Base-by-base conservation (phyloP, 2,329 filamentous ascomycete species). In the Aspergillus persii region DNA sequence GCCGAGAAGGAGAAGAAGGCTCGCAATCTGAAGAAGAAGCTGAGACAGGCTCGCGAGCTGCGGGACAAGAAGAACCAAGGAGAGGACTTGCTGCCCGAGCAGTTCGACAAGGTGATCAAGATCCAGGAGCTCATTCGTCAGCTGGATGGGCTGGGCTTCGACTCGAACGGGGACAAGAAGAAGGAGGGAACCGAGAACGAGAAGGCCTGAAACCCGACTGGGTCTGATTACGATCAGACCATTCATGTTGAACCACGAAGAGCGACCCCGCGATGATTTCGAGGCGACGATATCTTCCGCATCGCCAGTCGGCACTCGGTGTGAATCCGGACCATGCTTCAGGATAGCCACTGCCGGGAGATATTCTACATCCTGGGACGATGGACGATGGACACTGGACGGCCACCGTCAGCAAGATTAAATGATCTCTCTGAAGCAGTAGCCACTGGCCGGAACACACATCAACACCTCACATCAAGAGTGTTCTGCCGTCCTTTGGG, bases 41-140 rank as follows among this genome's bases (percentile, higher is more conserved):
- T 99, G 61, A 90, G 94, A 69, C 95, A 99, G 75, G 94, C 95
- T 3, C 89, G 88, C 67, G 95, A 98, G 2, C 82, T 99, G 56
- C 89, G 92, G 73, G 89, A 88, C 69, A 97, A 96, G 83, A 96
- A 96, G 76, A 91, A 96, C 27, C 88, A 87, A 57, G 95, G 95
- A 23, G 89, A 91, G 72, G 83, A 86, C 4, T 78, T 99, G 61
- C 81, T 98, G 29, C 94, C 93, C 0, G 95, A 99, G 79, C 95
- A 99, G 79, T 89, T 98, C 64, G 92, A 94, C 68, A 99, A 99
- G 80, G 91, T 99, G 57, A 96, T 96, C 74, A 96, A 95, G 77
- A 96, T 99, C 74, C 92, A 91, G 63, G 95, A 99, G 79, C 83
- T 99, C 53, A 88, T 97, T 59, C 86, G 92, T 11, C 93, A 98